A percentile compares a stretch with the other conserved stretches of the same genome.
Evolutionary conservation across 2,329 filamentous ascomycete species (phyloP).

Genomic region (Mollisiaceae sp.): DNA sequence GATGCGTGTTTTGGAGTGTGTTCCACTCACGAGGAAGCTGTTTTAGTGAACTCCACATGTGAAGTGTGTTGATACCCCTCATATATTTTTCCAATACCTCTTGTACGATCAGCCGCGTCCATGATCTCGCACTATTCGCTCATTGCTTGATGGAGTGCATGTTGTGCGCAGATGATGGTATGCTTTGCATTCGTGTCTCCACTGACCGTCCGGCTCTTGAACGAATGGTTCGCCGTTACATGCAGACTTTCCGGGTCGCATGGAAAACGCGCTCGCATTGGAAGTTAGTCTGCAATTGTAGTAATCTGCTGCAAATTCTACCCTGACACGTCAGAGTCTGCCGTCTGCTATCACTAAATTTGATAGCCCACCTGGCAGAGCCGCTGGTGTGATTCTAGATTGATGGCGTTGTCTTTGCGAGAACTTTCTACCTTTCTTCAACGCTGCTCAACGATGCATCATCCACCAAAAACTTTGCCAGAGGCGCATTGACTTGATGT

Average conservation of each 20-base stretch:
- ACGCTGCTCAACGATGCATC: slow-evolving; percentile 27
- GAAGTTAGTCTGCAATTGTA: slow-evolving; percentile 33
- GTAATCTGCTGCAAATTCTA: slow-evolving; percentile 27
- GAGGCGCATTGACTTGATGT: slow-evolving; percentile 40
- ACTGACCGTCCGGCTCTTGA: slow-evolving; percentile 27
- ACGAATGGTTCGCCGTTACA: slow-evolving; percentile 33
- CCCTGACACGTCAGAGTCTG: slow-evolving; percentile 42
- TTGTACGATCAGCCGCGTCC: slow-evolving; percentile 35
- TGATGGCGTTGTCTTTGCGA: slow-evolving; percentile 20
- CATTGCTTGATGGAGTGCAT: slow-evolving; percentile 29
- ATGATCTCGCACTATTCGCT: slow-evolving; percentile 38
- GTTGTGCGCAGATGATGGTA: slow-evolving; percentile 24
- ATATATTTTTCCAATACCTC: slow-evolving; percentile 10
- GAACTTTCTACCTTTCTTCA: slow-evolving; percentile 15
- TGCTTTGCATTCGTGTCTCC: slow-evolving; percentile 40
- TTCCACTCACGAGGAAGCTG: slow-evolving; percentile 11
- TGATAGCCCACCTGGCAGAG: slow-evolving; percentile 33
- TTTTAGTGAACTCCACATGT: slow-evolving; percentile 10
- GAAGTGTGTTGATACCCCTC: slow-evolving; percentile 12
- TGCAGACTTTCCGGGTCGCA: slow-evolving; percentile 36
- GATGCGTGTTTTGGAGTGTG: slow-evolving; percentile 5
- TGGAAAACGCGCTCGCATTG: slow-evolving; percentile 35
- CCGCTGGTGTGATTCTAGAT: slow-evolving; percentile 27
- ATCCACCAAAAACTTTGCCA: slow-evolving; percentile 24
- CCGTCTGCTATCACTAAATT: slow-evolving; percentile 22